A percentile compares a stretch with the other conserved stretches of the same genome.
These are phyloP conservation scores for Avena sativa DNA, from an alignment of 176 grass and related monocot genomes.

Conservation along the genomic window DNA sequence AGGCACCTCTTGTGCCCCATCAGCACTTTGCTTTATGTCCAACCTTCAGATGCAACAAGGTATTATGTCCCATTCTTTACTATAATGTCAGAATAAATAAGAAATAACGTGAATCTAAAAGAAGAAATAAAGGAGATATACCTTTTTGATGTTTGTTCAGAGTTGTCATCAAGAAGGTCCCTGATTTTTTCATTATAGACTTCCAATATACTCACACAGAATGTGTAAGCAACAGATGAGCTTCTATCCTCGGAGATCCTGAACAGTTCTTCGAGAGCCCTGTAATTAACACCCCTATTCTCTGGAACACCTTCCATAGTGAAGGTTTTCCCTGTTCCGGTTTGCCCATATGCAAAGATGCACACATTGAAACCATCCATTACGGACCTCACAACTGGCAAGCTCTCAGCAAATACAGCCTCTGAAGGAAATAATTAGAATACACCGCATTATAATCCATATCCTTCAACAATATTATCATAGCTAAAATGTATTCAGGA, in stretches of 20 bases:
- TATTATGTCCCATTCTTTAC: not conserved
- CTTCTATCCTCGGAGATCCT: conserved; percentile 56
- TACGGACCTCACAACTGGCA: conserved; percentile 78
- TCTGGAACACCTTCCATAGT: conserved; percentile 94
- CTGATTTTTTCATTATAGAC: conserved; percentile 96
- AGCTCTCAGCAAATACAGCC: conserved; percentile 69
- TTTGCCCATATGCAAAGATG: conserved; percentile 97
- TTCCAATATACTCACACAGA: conserved; percentile 90
- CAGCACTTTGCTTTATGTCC: conserved; percentile 83
- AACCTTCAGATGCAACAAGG: conserved; percentile 67
- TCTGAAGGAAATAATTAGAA: conserved; percentile 60
- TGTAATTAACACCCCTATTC: conserved; percentile 94
- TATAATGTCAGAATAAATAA: conserved; percentile 21
- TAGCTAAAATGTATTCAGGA: not conserved
- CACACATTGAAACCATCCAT: conserved; percentile 97
- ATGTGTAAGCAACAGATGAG: conserved; percentile 54
- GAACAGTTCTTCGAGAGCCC: conserved; percentile 90
- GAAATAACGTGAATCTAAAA: not conserved
- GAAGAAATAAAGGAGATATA: conserved; percentile 36
- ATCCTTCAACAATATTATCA: not conserved
- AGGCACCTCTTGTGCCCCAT: conserved; percentile 85
- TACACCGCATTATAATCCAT: conserved; percentile 27
- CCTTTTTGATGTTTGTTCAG: conserved; percentile 67
- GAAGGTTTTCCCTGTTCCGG: conserved; percentile 91
- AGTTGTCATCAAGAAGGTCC: conserved; percentile 75